These are phyloP conservation scores for Endotrypanum monterogeii DNA, from an alignment of 208 protist species.

Conservation along the genomic window DNA sequence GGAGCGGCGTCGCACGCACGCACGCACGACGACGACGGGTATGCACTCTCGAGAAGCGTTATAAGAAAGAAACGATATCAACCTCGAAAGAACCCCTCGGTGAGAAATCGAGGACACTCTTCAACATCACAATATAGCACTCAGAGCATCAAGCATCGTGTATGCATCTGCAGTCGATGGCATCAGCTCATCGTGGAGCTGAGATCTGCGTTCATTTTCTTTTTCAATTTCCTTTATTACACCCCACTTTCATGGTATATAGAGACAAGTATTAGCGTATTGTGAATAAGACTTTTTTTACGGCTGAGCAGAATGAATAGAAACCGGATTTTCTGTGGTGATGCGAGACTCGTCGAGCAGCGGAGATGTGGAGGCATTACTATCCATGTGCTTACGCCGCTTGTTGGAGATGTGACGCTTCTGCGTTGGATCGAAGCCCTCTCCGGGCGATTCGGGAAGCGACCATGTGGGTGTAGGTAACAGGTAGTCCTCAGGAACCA, in stretches of 20 bases:
- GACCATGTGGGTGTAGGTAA: slow-evolving; percentile 80
- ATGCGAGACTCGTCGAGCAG: not conserved
- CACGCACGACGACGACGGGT: not conserved
- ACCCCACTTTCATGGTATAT: not conserved
- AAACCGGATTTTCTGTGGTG: not conserved
- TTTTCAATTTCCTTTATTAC: not conserved
- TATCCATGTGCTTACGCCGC: slow-evolving; percentile 37
- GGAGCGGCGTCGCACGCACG: not conserved
- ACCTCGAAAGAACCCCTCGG: not conserved
- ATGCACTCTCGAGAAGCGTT: not conserved
- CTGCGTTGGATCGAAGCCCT: slow-evolving; percentile 91
- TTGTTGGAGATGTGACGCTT: slow-evolving; percentile 62
- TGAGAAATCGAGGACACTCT: not conserved
- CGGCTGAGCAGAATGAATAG: slow-evolving; percentile 4
- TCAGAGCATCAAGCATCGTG: not conserved
- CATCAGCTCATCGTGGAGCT: not conserved
- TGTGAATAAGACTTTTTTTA: slow-evolving; percentile 8
- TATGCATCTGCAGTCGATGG: not conserved
- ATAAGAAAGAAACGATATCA: not conserved
- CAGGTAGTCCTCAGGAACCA: slow-evolving; percentile 76
- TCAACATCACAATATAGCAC: too few species aligned
- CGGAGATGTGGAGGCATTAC: not conserved
- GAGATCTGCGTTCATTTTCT: not conserved
- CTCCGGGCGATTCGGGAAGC: slow-evolving; percentile 47
- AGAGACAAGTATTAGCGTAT: not conserved